These are phyloP conservation scores for Cryptococcus sp. DNA, from an alignment of 1,284 basidiomycete species.

Conservation along the genomic window DNA sequence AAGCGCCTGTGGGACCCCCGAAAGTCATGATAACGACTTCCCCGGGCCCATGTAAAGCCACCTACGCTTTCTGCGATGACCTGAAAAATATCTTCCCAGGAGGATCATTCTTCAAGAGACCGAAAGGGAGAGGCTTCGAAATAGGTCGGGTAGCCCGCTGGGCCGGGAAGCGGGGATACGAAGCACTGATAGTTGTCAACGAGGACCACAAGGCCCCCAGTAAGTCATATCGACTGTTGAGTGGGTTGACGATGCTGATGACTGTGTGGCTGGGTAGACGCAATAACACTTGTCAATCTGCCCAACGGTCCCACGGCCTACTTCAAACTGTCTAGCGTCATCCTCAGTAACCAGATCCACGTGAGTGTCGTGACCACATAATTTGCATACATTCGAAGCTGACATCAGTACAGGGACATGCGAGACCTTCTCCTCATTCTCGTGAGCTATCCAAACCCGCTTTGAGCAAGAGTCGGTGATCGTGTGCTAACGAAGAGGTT, in stretches of 20 bases:
- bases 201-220: constrained; percentile 91
- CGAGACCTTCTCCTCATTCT: constrained; percentile 85
- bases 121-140: constrained; percentile 91
- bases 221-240: constrained; percentile 55
- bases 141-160: constrained; percentile 90
- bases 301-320: constrained; percentile 93
- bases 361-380: constrained; percentile 56
- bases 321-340: constrained; percentile 89
- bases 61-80: constrained; percentile 88
- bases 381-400: constrained; percentile 5
- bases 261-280: constrained; percentile 61
- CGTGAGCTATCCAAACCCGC: constrained; percentile 51
- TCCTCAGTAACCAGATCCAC: constrained; percentile 81
- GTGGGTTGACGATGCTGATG: background rate
- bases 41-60: constrained; percentile 77
- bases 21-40: constrained; percentile 90
- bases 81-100: constrained; percentile 90
- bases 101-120: constrained; percentile 85
- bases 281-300: constrained; percentile 86
- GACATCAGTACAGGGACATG: constrained; percentile 71
- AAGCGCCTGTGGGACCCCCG: constrained; percentile 58
- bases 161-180: constrained; percentile 82
- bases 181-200: constrained; percentile 87
- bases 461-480: background rate
- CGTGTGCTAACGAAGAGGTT: constrained; percentile 2